phyloP scores from a whole-genome alignment of 129 eudicot genomes.

The sunflower (Helianthus annuus) region HanXRQr2.0-SUNRISE NC_035442.2:155928525-155929024 shows the following conservation, averaged over 20 bases:
- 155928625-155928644: neutral
- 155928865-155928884: too few species aligned
- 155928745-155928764: neutral
- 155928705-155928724: neutral
- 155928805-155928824: too few species aligned
- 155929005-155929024: neutral
- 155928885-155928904: too few species aligned
- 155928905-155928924: too few species aligned
- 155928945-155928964: slow-evolving; percentile 2
- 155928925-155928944: neutral
- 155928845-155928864: too few species aligned
- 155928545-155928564: neutral
- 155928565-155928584: neutral
- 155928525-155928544: slow-evolving; percentile 1
- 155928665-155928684: neutral
- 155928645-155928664: neutral
- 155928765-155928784: too few species aligned
- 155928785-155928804: too few species aligned
- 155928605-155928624: neutral
- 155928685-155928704: neutral
- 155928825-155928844: too few species aligned
- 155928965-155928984: slow-evolving; percentile 5
- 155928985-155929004: neutral
- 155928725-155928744: neutral
- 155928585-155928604: neutral